phyloP scores from a whole-genome alignment of 1,284 basidiomycete species.

The Apiotrichum mycotoxinovorans region DNA sequence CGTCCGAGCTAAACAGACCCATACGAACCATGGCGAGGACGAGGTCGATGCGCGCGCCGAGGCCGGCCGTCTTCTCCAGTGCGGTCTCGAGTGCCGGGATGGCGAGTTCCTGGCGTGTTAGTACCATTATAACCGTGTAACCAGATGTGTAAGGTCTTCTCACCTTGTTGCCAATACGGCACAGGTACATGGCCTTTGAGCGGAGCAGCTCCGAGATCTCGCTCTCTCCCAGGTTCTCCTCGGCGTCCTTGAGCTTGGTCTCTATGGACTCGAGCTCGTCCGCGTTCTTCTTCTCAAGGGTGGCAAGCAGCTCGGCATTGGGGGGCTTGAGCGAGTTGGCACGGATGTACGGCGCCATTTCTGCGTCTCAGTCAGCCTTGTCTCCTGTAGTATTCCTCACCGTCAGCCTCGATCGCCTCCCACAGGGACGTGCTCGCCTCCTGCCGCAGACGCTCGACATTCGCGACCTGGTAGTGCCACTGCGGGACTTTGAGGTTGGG shows the following conservation, averaged over 20 bases:
- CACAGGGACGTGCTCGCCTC: constrained; percentile 65
- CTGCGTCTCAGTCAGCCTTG: constrained; percentile 43
- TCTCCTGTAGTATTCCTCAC: constrained; percentile 59
- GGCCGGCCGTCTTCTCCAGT: constrained; percentile 84
- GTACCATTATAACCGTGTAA: too few relatives aligned
- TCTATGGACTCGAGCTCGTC: constrained; percentile 74
- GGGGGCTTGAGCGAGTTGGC: constrained; percentile 41
- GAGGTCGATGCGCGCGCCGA: constrained; percentile 91
- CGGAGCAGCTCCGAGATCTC: constrained; percentile 86
- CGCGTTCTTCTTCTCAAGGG: constrained; percentile 71
- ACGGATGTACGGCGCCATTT: constrained; percentile 75
- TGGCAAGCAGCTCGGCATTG: constrained; percentile 62
- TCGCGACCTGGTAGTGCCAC: constrained; percentile 68
- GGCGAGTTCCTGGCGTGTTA: constrained; percentile 59
- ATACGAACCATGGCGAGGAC: constrained; percentile 83
- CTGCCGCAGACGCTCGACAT: constrained; percentile 63
- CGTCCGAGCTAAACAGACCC: constrained; percentile 86
- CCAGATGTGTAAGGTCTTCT: too few relatives aligned
- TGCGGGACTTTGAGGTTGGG: constrained; percentile 79
- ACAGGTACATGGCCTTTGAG: constrained; percentile 81
- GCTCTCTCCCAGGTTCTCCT: constrained; percentile 88
- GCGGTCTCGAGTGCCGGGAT: constrained; percentile 79
- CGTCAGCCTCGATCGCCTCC: constrained; percentile 77
- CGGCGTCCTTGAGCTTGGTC: constrained; percentile 73
- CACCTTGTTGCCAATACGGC: constrained; percentile 88